Conservation (phyloP, 2,329 filamentous ascomycete species). For the Magnaporthiopsis incrustans region DNA sequence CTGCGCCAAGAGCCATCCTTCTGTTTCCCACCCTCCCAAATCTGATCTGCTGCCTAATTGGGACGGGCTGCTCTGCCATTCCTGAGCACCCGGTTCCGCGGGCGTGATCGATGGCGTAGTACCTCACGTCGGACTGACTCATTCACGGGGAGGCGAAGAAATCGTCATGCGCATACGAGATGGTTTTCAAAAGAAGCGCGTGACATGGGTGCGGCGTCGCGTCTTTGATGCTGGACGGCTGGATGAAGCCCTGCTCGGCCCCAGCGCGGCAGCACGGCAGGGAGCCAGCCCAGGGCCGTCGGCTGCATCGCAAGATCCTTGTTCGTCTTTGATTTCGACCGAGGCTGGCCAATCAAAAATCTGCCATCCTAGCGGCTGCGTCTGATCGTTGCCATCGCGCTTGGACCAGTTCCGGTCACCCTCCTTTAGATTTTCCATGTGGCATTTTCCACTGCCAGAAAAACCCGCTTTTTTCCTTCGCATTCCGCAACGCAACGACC, state of each 20-base stretch:
- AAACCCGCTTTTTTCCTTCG: slow-evolving; percentile 2
- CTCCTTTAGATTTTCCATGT: background rate
- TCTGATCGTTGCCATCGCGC: background rate
- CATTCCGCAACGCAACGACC: slow-evolving; percentile 2
- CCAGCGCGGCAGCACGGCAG: background rate
- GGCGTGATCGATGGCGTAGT: background rate
- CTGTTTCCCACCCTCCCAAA: background rate
- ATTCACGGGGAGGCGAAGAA: background rate
- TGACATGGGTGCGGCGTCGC: background rate
- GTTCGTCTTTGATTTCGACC: background rate
- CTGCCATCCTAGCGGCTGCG: background rate
- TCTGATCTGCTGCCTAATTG: background rate
- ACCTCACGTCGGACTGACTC: background rate
- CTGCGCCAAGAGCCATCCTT: background rate
- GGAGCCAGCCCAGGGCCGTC: no score
- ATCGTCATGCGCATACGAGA: no score
- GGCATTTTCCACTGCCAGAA: background rate
- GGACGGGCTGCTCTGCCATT: background rate
- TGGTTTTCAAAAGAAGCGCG: no score
- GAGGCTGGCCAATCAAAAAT: slow-evolving; percentile 13
- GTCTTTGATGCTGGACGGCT: background rate
- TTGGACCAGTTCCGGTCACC: background rate
- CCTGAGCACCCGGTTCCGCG: background rate
- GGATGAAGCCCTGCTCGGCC: background rate
- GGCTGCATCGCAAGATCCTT: background rate